Evolutionary conservation across 2,329 filamentous ascomycete species (phyloP).

Genomic region (Cladorrhinum sp.): DNA sequence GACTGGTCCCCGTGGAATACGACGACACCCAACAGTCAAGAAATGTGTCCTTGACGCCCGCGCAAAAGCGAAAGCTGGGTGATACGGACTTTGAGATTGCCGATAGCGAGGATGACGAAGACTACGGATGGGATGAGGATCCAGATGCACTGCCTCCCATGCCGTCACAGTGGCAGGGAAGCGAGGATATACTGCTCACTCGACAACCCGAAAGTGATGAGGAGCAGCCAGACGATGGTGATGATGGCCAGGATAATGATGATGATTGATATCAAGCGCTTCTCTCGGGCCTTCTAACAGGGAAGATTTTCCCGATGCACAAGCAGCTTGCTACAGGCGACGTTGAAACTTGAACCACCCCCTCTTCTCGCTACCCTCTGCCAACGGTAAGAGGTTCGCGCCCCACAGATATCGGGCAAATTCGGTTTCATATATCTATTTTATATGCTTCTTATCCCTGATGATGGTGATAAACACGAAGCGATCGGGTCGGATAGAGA

Average conservation of each 20-base stretch:
- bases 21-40: constrained; percentile 37
- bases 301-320: not conserved
- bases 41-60: constrained; percentile 36
- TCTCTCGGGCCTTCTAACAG: not conserved
- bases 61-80: constrained; percentile 62
- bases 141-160: constrained; percentile 58
- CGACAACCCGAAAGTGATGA: constrained; percentile 33
- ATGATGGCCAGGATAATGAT: constrained; percentile 8
- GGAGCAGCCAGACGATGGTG: constrained; percentile 39
- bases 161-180: constrained; percentile 67
- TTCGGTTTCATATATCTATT: constrained; percentile 3
- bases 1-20: constrained; percentile 42
- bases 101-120: constrained; percentile 60
- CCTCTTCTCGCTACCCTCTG: not conserved
- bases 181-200: constrained; percentile 59
- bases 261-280: not conserved
- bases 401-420: constrained; percentile 8
- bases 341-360: not conserved
- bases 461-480: too few relatives aligned
- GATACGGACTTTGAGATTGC: constrained; percentile 59
- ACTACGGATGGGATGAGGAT: constrained; percentile 71
- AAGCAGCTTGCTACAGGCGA: not conserved
- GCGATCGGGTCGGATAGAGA: not conserved
- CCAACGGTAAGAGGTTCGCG: not conserved
- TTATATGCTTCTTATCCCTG: not conserved